These are phyloP conservation scores for Fusarium siculi DNA, from an alignment of 2,329 filamentous ascomycete species.

Conservation along the genomic window DNA sequence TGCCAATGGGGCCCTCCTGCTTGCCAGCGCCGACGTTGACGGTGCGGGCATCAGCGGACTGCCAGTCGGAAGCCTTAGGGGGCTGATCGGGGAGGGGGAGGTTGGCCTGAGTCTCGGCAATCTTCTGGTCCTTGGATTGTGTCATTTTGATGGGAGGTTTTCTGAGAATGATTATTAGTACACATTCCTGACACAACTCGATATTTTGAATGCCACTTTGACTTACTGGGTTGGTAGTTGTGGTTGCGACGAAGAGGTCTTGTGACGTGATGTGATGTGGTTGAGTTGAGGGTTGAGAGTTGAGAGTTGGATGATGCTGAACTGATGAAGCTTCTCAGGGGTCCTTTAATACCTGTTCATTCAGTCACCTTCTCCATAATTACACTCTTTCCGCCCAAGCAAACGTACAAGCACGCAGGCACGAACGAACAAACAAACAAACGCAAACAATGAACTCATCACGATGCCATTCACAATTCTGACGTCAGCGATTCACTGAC, in stretches of 20 bases:
- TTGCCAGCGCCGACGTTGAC: constrained; percentile 77
- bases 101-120: constrained; percentile 75
- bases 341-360: constrained; percentile 19
- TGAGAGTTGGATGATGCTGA: background rate
- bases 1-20: constrained; percentile 63
- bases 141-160: constrained; percentile 48
- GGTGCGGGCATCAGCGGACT: constrained; percentile 74
- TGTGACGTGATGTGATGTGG: background rate
- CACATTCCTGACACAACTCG: background rate
- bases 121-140: constrained; percentile 70
- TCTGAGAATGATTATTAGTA: background rate
- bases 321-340: background rate
- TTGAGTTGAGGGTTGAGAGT: background rate
- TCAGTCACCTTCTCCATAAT: background rate
- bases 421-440: no score
- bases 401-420: background rate
- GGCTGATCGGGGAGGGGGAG: constrained; percentile 84
- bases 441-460: constrained; percentile 11
- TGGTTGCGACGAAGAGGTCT: constrained; percentile 3
- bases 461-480: constrained; percentile 22
- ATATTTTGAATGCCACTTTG: background rate
- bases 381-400: background rate
- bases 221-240: constrained; percentile 15
- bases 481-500: constrained; percentile 42
- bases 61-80: constrained; percentile 80